These are phyloP conservation scores for Fusarium newnesense DNA, from an alignment of 2,329 filamentous ascomycete genomes.

Conservation along the genomic window DNA sequence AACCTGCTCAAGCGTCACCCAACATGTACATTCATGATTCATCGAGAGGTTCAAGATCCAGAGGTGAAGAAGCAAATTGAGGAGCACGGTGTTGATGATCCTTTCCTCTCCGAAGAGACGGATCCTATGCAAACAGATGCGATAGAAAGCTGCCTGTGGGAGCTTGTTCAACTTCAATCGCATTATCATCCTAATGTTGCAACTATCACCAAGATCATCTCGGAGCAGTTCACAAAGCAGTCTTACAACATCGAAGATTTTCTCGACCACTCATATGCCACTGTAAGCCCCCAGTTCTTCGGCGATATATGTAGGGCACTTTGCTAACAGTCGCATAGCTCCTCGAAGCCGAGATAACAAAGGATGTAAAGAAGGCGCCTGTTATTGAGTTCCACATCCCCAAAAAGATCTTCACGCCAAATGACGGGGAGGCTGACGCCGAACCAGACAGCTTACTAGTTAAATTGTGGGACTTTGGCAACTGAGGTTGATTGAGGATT, in stretches of 20 bases:
- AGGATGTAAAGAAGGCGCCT: slow-evolving; percentile 85
- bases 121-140: slow-evolving; percentile 89
- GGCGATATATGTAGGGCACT: neutral
- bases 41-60: slow-evolving; percentile 73
- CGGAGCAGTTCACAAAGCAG: slow-evolving; percentile 97
- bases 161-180: slow-evolving; percentile 87
- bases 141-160: slow-evolving; percentile 95
- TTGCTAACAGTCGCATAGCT: slow-evolving; percentile 62
- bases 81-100: slow-evolving; percentile 71
- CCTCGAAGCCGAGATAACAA: slow-evolving; percentile 83
- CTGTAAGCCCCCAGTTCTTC: slow-evolving; percentile 61
- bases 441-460: slow-evolving; percentile 66
- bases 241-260: slow-evolving; percentile 97
- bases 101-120: slow-evolving; percentile 77
- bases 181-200: slow-evolving; percentile 99
- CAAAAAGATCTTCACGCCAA: slow-evolving; percentile 76
- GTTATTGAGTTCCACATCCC: slow-evolving; percentile 96
- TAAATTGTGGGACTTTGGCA: slow-evolving; percentile 69
- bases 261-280: slow-evolving; percentile 90
- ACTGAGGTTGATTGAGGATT: slow-evolving; percentile 19
- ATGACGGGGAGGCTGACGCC: slow-evolving; percentile 57
- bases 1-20: slow-evolving; percentile 93
- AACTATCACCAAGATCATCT: slow-evolving; percentile 90
- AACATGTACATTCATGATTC: slow-evolving; percentile 94
- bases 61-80: slow-evolving; percentile 69